Evolutionary conservation across 139 green algal genomes (phyloP).

Genomic region (Coccomyxa sp.): DNA sequence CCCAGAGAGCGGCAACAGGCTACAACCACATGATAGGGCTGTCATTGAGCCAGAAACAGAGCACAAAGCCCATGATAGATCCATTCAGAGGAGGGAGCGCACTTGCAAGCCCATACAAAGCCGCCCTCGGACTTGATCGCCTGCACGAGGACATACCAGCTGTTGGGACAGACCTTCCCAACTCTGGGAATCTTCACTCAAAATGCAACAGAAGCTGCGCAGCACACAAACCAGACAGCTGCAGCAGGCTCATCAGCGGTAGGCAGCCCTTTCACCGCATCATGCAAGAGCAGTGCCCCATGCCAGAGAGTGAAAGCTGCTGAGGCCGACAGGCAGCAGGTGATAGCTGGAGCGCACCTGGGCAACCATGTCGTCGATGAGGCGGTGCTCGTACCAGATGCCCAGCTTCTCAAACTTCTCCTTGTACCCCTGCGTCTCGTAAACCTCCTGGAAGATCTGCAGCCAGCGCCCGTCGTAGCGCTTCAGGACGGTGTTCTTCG

Average conservation of each 20-base stretch:
- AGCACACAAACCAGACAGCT: too few relatives aligned
- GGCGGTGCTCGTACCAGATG: constrained; percentile 96
- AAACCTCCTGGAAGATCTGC: constrained; percentile 86
- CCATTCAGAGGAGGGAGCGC: too few relatives aligned
- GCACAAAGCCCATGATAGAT: too few relatives aligned
- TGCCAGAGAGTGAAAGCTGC: not conserved
- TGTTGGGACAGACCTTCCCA: too few relatives aligned
- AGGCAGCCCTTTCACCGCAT: too few relatives aligned
- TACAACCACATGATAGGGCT: too few relatives aligned
- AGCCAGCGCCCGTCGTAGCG: constrained; percentile 81
- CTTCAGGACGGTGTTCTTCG: constrained; percentile 99
- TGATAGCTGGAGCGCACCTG: constrained; percentile 39
- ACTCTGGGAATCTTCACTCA: too few relatives aligned
- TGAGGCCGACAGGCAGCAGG: not conserved
- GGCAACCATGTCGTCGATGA: constrained; percentile 99
- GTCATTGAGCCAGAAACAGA: too few relatives aligned
- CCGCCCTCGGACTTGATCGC: constrained; percentile 87
- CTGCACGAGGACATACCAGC: constrained; percentile 34
- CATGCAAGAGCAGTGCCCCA: not conserved
- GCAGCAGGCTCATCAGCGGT: too few relatives aligned
- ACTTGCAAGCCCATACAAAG: constrained; percentile 97
- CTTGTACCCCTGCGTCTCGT: constrained; percentile 78
- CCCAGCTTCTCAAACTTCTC: constrained; percentile 71
- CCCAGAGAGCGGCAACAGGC: too few relatives aligned
- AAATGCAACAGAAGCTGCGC: too few relatives aligned